phyloP scores from a whole-genome alignment of 257 asterid genomes.

The Solanum ossicruentum region DNA sequence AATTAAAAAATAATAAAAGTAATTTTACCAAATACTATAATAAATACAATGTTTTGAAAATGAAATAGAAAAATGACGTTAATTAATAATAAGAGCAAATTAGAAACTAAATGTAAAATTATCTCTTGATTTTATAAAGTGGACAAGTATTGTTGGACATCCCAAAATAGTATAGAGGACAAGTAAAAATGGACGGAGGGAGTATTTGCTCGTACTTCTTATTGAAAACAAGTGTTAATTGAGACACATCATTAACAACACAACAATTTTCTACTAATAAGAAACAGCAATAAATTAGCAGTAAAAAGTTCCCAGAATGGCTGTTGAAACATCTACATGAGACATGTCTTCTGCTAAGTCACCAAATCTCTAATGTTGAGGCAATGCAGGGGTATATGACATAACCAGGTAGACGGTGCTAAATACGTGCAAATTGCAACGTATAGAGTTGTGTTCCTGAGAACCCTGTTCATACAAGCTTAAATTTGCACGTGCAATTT shows the following conservation, averaged over 20 bases:
- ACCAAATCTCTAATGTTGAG: background rate
- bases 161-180: no score
- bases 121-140: no score
- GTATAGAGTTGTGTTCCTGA: constrained; percentile 15
- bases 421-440: constrained; percentile 43
- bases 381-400: constrained; percentile 37
- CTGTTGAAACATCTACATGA: no score
- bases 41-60: no score
- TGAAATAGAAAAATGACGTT: no score
- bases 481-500: constrained; percentile 40
- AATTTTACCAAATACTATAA: no score
- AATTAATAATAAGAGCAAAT: no score
- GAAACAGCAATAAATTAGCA: background rate
- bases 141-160: no score
- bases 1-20: no score
- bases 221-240: background rate
- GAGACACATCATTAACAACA: background rate
- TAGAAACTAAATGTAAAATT: no score
- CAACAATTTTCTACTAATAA: background rate
- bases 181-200: no score
- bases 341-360: no score
- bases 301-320: background rate
- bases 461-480: constrained; percentile 24
- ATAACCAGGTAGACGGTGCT: constrained; percentile 56
- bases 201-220: background rate